phyloP scores from a whole-genome alignment of 2,329 filamentous ascomycete genomes.

The Fusarium bulbicola region DNA sequence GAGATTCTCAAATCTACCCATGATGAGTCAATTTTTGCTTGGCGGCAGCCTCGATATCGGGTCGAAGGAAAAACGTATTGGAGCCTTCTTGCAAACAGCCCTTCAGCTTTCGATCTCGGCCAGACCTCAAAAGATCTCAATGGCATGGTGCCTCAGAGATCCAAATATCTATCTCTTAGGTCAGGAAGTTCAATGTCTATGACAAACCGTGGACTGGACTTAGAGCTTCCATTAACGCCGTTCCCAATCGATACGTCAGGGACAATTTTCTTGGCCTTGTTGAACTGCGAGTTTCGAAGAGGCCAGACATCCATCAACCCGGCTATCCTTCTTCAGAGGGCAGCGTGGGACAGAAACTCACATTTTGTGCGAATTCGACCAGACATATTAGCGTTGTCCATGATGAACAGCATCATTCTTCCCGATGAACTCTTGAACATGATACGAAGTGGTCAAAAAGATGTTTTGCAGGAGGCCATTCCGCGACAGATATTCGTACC shows the following conservation, averaged over 20 bases:
- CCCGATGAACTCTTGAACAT: conserved; percentile 37
- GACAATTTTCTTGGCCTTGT: conserved; percentile 42
- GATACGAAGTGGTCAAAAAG: conserved; percentile 1
- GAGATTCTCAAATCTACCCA: conserved; percentile 44
- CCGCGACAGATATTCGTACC: conserved; percentile 40
- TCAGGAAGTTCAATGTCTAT: conserved; percentile 31
- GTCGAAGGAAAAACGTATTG: conserved; percentile 34
- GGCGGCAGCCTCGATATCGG: conserved; percentile 30
- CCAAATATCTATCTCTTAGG: conserved; percentile 39
- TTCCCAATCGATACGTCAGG: conserved; percentile 39
- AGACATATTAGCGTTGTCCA: conserved; percentile 36
- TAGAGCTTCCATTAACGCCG: conserved; percentile 42
- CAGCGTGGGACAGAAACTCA: conserved; percentile 42
- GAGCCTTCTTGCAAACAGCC: conserved; percentile 41
- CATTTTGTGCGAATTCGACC: conserved; percentile 42
- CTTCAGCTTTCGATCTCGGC: conserved; percentile 39
- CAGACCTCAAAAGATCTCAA: conserved; percentile 28
- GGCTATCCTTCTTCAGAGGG: conserved; percentile 43
- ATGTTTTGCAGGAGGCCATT: conserved; percentile 23
- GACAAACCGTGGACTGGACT: conserved; percentile 40
- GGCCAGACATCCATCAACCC: conserved; percentile 37
- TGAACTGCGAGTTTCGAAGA: conserved; percentile 43
- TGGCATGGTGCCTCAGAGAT: conserved; percentile 25
- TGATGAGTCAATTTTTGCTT: conserved; percentile 45
- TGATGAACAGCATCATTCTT: conserved; percentile 43